Percentiles rank a stretch among this genome's conserved stretches.
Conservation (phyloP, 345 rosid species). For the Arabidopsis thaliana region DNA sequence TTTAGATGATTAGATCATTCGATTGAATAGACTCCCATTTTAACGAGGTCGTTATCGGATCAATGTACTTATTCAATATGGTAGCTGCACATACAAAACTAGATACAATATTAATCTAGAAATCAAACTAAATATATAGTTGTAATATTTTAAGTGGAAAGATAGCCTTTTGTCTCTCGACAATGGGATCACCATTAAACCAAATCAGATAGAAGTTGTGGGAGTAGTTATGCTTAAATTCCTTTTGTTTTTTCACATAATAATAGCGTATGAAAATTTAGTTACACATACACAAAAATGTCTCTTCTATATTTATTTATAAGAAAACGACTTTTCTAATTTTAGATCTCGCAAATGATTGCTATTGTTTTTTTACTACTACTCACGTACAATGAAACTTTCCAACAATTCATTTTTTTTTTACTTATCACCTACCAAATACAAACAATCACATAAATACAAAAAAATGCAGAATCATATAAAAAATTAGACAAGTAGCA, state of each 20-base stretch:
- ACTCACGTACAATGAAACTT: slow-evolving; percentile 8
- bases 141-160: slow-evolving; percentile 9
- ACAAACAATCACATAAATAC: slow-evolving; percentile 25
- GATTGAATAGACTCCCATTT: background rate
- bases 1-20: too few relatives aligned
- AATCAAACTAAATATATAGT: background rate
- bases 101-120: background rate
- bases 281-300: background rate
- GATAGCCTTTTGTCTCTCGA: background rate
- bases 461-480: background rate
- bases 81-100: background rate
- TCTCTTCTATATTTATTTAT: background rate
- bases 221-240: slow-evolving; percentile 38
- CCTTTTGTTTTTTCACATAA: slow-evolving; percentile 2
- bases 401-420: background rate
- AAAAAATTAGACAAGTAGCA: slow-evolving; percentile 32
- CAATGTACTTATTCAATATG: background rate
- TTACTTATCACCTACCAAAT: slow-evolving; percentile 20
- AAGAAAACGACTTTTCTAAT: slow-evolving; percentile 32
- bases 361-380: slow-evolving; percentile 26
- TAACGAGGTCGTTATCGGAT: background rate
- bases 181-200: slow-evolving; percentile 6
- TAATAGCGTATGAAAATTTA: slow-evolving; percentile 18
- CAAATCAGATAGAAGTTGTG: slow-evolving; percentile 20
- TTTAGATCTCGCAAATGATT: slow-evolving; percentile 39